Base-by-base conservation (phyloP, 139 green algal genomes). In the Coelastrella sp. region DNA sequence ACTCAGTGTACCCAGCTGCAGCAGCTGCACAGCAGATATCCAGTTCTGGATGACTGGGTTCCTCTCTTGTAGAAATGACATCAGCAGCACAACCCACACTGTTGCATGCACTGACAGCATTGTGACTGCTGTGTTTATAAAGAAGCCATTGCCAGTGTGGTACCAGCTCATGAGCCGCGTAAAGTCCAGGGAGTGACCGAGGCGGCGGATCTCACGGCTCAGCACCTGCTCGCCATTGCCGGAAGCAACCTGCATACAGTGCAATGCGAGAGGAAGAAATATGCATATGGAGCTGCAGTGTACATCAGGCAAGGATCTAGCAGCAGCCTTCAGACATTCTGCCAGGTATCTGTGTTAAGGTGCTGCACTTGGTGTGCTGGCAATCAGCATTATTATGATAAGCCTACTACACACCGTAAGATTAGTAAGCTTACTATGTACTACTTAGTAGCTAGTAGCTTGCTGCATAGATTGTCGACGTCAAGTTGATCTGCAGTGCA, bases 151-250 rank as follows among this genome's bases (percentile, higher is more conserved):
- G 22, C 93, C 92, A 65, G 93, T 96, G 87, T 93, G 89, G 93
- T 97, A 98, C 74, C 96, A 95, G 24, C 94, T 94, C 81, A 98
- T 82, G 17, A 97, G 91, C 80, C 97, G 94, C 90, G 97, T 97
- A 72, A 98, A 98, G 93, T 98, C 82, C 82, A 78, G 79, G 27
- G 20, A 68, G 24, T 88, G 65, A 15, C 63, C 83, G 5, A 76
- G 59, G 10, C 83, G 61, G 85, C 96, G 94, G 27, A 97, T 87
- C 70, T 98, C 96, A 10, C 96, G 90, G 1, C 93, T 96, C n/a
- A 98, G 92, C 19, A 94, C 92, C 90, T 97, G 95, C 90, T 98
- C 96, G 20, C 96, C 96, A 25, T 98, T 97, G 85, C 96, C 95
- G 60, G 93, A 94, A 17, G 96, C 94, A 72, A 96, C 90, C 92